Conservation (phyloP, 2,329 filamentous ascomycete species). For the Fusarium penzigii region DNA sequence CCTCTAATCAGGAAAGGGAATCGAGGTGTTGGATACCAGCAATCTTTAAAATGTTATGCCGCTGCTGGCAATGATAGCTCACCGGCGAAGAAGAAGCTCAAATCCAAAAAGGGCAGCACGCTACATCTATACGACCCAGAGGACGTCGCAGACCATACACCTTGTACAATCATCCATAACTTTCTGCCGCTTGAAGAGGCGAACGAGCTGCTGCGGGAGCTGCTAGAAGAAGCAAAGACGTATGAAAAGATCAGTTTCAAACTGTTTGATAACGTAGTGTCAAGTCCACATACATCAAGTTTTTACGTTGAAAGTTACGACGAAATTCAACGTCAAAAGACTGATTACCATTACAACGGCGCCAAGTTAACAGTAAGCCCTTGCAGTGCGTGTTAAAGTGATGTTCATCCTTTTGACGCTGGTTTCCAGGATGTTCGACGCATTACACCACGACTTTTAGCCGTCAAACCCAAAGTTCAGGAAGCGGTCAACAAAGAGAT, state of each 20-base stretch:
- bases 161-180: slow-evolving; percentile 90
- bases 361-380: slow-evolving; percentile 59
- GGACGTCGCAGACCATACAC: slow-evolving; percentile 80
- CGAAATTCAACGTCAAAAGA: slow-evolving; percentile 69
- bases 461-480: slow-evolving; percentile 70
- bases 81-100: slow-evolving; percentile 47
- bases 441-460: slow-evolving; percentile 72
- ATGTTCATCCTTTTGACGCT: slow-evolving; percentile 7
- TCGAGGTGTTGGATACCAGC: slow-evolving; percentile 56
- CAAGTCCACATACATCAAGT: slow-evolving; percentile 79
- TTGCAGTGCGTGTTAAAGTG: neutral
- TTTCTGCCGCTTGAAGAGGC: slow-evolving; percentile 76
- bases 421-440: slow-evolving; percentile 66
- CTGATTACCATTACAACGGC: slow-evolving; percentile 86
- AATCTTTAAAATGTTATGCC: slow-evolving; percentile 60
- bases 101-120: slow-evolving; percentile 78
- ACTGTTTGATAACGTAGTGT: slow-evolving; percentile 83
- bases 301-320: slow-evolving; percentile 79
- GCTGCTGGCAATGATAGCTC: slow-evolving; percentile 12
- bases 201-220: slow-evolving; percentile 71
- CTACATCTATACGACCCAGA: slow-evolving; percentile 79
- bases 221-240: slow-evolving; percentile 70
- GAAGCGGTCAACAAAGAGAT: slow-evolving; percentile 77
- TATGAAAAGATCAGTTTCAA: slow-evolving; percentile 77
- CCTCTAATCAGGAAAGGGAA: slow-evolving; percentile 35